Percentiles rank a stretch among this genome's conserved stretches.
Conservation (phyloP, 768 basidiomycete genomes). For the Omphalotus guepiniiformis region DNA sequence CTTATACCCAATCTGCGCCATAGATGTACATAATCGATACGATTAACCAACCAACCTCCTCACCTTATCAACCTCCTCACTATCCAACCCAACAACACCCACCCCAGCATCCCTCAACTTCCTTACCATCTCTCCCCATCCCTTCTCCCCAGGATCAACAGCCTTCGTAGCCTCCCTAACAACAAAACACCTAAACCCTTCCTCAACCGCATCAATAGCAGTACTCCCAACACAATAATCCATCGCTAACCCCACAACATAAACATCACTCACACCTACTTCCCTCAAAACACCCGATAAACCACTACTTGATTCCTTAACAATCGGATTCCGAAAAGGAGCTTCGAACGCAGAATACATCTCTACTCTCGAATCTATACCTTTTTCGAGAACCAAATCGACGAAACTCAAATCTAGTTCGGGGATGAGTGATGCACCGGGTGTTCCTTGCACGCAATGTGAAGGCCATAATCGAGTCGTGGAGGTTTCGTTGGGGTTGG, state of each 20-base stretch:
- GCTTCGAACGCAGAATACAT: constrained; percentile 64
- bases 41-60: background rate
- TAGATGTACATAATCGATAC: no score
- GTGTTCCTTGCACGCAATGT: constrained; percentile 56
- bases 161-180: constrained; percentile 21
- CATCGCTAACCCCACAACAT: constrained; percentile 57
- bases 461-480: constrained; percentile 64
- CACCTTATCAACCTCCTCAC: constrained; percentile 5
- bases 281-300: constrained; percentile 21
- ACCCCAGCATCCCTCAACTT: constrained; percentile 15
- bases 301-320: constrained; percentile 14
- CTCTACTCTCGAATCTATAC: constrained; percentile 49
- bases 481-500: constrained; percentile 29
- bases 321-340: constrained; percentile 28
- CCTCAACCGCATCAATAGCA: constrained; percentile 39
- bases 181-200: constrained; percentile 27
- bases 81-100: constrained; percentile 8
- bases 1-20: no score
- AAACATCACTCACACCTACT: constrained; percentile 40
- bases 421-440: constrained; percentile 48
- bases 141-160: constrained; percentile 17
- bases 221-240: constrained; percentile 60
- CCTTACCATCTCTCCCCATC: constrained; percentile 10
- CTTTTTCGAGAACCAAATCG: constrained; percentile 22
- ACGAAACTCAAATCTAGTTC: constrained; percentile 29